A percentile compares a stretch with the other conserved stretches of the same genome.
These are phyloP conservation scores for Cymbomonas tetramitiformis DNA, from an alignment of 139 green algal genomes.

Conservation along the genomic window DNA sequence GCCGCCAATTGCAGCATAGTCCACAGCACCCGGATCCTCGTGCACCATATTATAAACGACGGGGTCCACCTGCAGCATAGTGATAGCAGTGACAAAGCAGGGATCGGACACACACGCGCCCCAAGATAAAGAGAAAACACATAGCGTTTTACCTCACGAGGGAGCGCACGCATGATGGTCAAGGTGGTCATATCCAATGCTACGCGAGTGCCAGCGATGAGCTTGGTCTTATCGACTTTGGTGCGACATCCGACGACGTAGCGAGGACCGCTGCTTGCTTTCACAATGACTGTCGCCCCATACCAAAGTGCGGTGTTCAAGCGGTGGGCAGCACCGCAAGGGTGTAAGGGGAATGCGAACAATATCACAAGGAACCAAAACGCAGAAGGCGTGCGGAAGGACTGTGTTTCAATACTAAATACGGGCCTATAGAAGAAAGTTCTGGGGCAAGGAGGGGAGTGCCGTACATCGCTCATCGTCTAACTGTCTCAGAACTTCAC, in stretches of 20 bases:
- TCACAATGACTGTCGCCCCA: conserved; percentile 96
- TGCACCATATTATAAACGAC: conserved; percentile 97
- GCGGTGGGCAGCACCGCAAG: too few species aligned
- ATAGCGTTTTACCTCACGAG: conserved; percentile 93
- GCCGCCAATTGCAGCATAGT: conserved; percentile 89
- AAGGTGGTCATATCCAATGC: conserved; percentile 97
- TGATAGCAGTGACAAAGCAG: background rate
- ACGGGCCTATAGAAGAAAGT: too few species aligned
- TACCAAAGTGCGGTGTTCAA: too few species aligned
- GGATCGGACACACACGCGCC: background rate
- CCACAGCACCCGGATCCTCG: conserved; percentile 90
- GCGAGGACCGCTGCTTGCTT: conserved; percentile 86
- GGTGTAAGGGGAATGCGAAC: too few species aligned
- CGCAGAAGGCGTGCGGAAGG: too few species aligned
- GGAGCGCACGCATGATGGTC: conserved; percentile 93
- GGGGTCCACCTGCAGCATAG: too few species aligned
- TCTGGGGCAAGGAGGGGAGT: background rate
- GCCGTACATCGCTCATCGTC: conserved; percentile 73
- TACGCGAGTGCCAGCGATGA: conserved; percentile 78
- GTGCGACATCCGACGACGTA: conserved; percentile 92
- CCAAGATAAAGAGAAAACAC: background rate
- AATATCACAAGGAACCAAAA: too few species aligned
- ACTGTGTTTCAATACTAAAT: too few species aligned
- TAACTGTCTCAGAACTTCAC: conserved; percentile 90
- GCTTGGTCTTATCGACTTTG: conserved; percentile 89